Evolutionary conservation across 1,284 basidiomycete genomes (phyloP), one percentile per base, ranked within the genome.

Genomic region (Sporisorium scitamineum): DNA sequence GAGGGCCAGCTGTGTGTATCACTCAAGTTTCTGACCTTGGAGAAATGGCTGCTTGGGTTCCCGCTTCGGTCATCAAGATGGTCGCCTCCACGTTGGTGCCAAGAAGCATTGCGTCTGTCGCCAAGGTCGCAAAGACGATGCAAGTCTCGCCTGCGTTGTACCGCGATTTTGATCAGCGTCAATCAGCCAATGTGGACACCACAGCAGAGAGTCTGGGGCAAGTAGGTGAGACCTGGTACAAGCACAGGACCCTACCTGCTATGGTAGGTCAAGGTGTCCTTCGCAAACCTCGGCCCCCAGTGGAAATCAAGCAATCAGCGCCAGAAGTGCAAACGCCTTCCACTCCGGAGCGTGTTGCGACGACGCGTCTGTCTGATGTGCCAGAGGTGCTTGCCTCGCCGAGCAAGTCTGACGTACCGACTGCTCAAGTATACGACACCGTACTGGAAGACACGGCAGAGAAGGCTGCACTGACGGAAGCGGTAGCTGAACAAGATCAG

Each of bases 1-100:
- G 74, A 4, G 74, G 74, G 2, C 58, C 70, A 14, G 79, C 72
- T 5, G 68, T 81, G 5, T 41, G 59, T 7, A 69, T 82, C 39
- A 82, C 80, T 3, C 80, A 82, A 56, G 67, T 82, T 22, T 78
- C 75, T 3, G 80, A 82, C 47, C 70, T 82, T 8, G 80, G 80
- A 4, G 72, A 78, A 31, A 70, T 78, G 59, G 79, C 80, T 1
- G 70, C 80, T 18, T 82, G 80, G 80, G 76, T 82, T 8, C 80
- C 80, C 0, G 59, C 78, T 4, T 74, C 72, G 9, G 76, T 81
- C 29, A 72, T 82, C 56, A 72, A 70, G 55, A 81, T 82, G 80
- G 80, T 82, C 42, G 80, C 79, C 2, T 68, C 64, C 2, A 80
- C 80, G 1, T 34, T 82, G 50, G 80, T 82, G 20, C 80, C 80